These are phyloP conservation scores for Emericellopsis cladophorae DNA, from an alignment of 2,329 filamentous ascomycete species.

Conservation along the genomic window DNA sequence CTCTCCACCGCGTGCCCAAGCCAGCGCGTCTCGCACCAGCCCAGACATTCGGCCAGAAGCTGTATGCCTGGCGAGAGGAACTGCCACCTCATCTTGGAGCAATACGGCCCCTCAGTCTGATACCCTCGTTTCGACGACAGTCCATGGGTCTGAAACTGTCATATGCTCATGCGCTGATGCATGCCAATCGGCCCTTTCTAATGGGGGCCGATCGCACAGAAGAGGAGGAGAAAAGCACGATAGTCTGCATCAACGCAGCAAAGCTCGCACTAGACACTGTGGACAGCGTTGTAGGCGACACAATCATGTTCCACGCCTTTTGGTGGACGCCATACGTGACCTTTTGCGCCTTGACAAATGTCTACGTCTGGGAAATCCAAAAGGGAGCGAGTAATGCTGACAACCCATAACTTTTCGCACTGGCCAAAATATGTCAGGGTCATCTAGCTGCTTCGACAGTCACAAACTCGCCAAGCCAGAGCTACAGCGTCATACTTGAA, in stretches of 20 bases:
- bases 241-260: conserved; percentile 33
- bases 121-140: conserved; percentile 30
- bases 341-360: conserved; percentile 38
- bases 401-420: conserved; percentile 6
- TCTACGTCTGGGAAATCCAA: conserved; percentile 36
- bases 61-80: conserved; percentile 21
- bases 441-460: conserved; percentile 25
- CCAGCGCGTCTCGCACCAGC: conserved; percentile 21
- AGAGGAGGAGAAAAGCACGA: conserved; percentile 12
- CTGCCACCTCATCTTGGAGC: conserved; percentile 27
- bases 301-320: conserved; percentile 29
- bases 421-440: conserved; percentile 24
- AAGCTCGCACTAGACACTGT: conserved; percentile 29
- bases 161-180: conserved; percentile 38
- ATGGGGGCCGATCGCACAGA: conserved; percentile 12
- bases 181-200: conserved; percentile 40
- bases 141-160: conserved; percentile 37
- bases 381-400: conserved; percentile 5
- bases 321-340: conserved; percentile 42
- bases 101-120: conserved; percentile 26
- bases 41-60: conserved; percentile 18
- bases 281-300: conserved; percentile 23
- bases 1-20: conserved; percentile 16
- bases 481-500: conserved; percentile 39
- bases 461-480: conserved; percentile 27